Evolutionary conservation across 2,329 filamentous ascomycete genomes (phyloP).

Genomic region (Colletotrichum scovillei): DNA sequence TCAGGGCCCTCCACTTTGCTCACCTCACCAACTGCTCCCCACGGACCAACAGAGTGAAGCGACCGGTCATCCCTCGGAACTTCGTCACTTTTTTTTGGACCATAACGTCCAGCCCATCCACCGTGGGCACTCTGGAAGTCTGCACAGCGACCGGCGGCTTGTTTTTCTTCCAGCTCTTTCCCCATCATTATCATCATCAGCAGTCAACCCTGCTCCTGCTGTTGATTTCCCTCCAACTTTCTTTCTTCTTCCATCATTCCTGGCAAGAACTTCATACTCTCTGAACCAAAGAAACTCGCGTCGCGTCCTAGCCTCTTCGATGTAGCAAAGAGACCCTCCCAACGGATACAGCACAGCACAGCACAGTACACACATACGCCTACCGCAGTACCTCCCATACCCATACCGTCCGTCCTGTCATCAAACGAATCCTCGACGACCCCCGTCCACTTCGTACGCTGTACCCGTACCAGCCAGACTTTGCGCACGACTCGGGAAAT

Average conservation of each 20-base stretch:
- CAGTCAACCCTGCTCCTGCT: not conserved
- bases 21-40: slow-evolving; percentile 14
- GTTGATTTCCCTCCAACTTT: not conserved
- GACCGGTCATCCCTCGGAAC: slow-evolving; percentile 33
- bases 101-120: slow-evolving; percentile 16
- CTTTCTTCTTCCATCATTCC: not conserved
- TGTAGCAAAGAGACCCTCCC: slow-evolving; percentile 15
- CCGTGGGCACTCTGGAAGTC: not conserved
- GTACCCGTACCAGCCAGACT: slow-evolving; percentile 24
- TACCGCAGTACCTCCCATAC: not conserved
- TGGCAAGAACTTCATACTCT: not conserved
- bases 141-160: not conserved
- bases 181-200: not conserved
- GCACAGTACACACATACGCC: not conserved
- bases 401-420: not conserved
- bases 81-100: slow-evolving; percentile 32
- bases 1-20: slow-evolving; percentile 21
- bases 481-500: slow-evolving; percentile 31
- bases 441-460: not conserved
- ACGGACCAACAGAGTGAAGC: slow-evolving; percentile 26
- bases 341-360: not conserved
- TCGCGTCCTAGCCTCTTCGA: not conserved
- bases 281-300: not conserved
- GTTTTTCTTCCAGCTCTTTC: slow-evolving; percentile 10
- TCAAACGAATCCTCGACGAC: slow-evolving; percentile 11